These are phyloP conservation scores for Saposhnikovia divaricata DNA, from an alignment of 129 eudicot genomes.

Conservation along the genomic window DNA sequence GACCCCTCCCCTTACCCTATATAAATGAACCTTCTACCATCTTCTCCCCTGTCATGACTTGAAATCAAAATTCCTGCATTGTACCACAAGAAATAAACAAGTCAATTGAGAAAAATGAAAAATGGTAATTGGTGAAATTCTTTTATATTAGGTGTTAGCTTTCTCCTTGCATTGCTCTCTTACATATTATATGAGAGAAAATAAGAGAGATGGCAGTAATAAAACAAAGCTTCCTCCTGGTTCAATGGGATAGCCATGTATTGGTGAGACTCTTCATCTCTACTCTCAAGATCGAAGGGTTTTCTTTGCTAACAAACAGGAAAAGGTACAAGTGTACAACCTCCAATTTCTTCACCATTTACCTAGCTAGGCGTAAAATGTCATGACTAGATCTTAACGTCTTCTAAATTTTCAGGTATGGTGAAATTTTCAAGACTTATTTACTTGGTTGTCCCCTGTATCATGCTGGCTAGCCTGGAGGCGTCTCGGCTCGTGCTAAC, in stretches of 20 bases:
- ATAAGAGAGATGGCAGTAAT: constrained; percentile 7
- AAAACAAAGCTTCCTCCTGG: constrained; percentile 49
- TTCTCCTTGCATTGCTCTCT: neutral
- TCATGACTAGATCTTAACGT: neutral
- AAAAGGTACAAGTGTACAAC: constrained; percentile 19
- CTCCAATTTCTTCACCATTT: neutral
- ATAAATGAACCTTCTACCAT: neutral
- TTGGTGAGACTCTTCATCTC: constrained; percentile 56
- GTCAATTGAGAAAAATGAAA: neutral
- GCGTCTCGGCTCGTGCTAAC: constrained; percentile 49
- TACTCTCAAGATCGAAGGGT: constrained; percentile 52
- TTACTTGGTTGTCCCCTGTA: constrained; percentile 51
- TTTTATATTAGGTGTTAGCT: neutral
- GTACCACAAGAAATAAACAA: neutral
- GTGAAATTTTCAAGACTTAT: constrained; percentile 52
- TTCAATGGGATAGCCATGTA: constrained; percentile 58
- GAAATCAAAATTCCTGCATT: neutral
- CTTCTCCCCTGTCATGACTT: constrained; percentile 2
- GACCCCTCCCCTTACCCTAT: neutral
- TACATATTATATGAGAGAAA: neutral
- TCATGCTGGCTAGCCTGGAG: constrained; percentile 61
- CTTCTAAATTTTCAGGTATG: constrained; percentile 28
- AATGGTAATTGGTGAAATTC: neutral
- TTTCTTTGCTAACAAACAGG: constrained; percentile 43
- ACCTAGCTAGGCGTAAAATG: neutral